Percentiles rank a stretch among this genome's conserved stretches.
phyloP scores from a whole-genome alignment of 257 asterid genomes.

The Solanum piurae region DNA sequence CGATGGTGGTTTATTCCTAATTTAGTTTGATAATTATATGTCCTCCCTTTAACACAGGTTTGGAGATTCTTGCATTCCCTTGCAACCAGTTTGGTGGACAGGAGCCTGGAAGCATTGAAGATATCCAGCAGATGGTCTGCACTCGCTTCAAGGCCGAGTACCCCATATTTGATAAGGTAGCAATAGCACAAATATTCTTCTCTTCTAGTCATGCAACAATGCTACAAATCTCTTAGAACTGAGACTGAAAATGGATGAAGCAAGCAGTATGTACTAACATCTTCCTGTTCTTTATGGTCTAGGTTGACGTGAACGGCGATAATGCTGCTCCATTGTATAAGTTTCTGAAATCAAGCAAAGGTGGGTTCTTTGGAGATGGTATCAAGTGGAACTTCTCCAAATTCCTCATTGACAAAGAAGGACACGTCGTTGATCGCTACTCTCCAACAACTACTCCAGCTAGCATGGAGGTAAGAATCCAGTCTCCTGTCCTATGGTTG shows the following conservation, averaged over 20 bases:
- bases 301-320: conserved; percentile 82
- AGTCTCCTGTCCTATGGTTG: not conserved
- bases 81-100: conserved; percentile 93
- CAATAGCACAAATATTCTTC: not conserved
- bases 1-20: not conserved
- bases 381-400: conserved; percentile 91
- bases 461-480: conserved; percentile 63
- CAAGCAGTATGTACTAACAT: not conserved
- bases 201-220: not conserved
- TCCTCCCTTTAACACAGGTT: conserved; percentile 21
- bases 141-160: conserved; percentile 90
- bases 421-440: conserved; percentile 72
- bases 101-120: conserved; percentile 88
- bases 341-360: conserved; percentile 64
- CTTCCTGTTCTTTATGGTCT: not conserved
- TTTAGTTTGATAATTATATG: not conserved
- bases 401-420: conserved; percentile 73
- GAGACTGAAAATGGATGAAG: not conserved
- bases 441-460: conserved; percentile 86
- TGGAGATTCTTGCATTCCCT: conserved; percentile 94
- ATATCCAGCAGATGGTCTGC: conserved; percentile 66
- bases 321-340: conserved; percentile 65
- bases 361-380: conserved; percentile 58
- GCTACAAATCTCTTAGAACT: not conserved
- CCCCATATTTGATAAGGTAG: conserved; percentile 83